Percentiles rank a stretch among this genome's conserved stretches.
Evolutionary conservation across 352 stramenopile genomes (phyloP).

Genomic region (Globisporangium viniferum): DNA sequence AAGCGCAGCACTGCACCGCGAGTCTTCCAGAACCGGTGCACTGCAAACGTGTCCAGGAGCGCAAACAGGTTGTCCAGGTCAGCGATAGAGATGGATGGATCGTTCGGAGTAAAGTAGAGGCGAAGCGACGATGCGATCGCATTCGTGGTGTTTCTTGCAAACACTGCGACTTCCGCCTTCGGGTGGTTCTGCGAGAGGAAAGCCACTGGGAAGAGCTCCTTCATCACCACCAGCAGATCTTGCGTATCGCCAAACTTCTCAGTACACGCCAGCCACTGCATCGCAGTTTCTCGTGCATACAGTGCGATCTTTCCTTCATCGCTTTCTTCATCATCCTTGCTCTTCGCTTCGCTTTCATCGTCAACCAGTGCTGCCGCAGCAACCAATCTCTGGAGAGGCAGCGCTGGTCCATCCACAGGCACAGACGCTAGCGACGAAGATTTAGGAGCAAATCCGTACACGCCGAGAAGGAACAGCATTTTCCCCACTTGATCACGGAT

Average conservation of each 20-base stretch:
- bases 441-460: constrained; percentile 12
- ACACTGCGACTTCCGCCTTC: constrained; percentile 64
- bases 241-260: constrained; percentile 46
- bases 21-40: constrained; percentile 58
- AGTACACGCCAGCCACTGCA: constrained; percentile 59
- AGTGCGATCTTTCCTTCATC: constrained; percentile 22
- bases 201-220: constrained; percentile 55
- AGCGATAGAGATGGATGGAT: neutral
- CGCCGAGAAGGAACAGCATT: constrained; percentile 54
- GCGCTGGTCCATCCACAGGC: constrained; percentile 10
- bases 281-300: constrained; percentile 62
- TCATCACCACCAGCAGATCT: constrained; percentile 42
- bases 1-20: constrained; percentile 70
- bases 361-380: constrained; percentile 9
- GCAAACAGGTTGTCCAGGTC: constrained; percentile 31
- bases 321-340: constrained; percentile 8
- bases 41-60: constrained; percentile 40
- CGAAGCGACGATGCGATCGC: constrained; percentile 54
- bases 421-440: constrained; percentile 4
- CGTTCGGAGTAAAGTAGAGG: constrained; percentile 26
- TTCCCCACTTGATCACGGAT: constrained; percentile 61
- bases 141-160: constrained; percentile 61
- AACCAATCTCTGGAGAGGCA: constrained; percentile 16
- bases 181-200: constrained; percentile 65
- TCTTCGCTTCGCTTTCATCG: constrained; percentile 1